Conservation (phyloP, 176 grass and related monocot species). For the Otatea glauca region DNA sequence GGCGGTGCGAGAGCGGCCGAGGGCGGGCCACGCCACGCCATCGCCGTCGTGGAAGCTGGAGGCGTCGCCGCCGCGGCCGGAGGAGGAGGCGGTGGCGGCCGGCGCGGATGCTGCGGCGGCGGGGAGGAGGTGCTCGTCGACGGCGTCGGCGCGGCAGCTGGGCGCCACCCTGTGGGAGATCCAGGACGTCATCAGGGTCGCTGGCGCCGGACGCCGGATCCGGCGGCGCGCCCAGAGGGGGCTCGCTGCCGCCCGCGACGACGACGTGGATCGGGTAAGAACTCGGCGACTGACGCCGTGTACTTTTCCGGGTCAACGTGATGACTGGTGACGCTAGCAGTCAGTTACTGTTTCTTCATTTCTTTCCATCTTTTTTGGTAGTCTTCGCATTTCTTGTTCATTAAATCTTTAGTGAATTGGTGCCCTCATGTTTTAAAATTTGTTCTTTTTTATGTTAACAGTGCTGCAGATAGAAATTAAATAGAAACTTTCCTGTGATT, state of each 20-base stretch:
- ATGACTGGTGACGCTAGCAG: slow-evolving; percentile 22
- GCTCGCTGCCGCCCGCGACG: slow-evolving; percentile 7
- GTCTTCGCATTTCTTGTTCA: neutral
- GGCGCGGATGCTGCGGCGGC: slow-evolving; percentile 3
- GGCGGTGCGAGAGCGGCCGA: slow-evolving; percentile 45
- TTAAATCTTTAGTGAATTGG: slow-evolving; percentile 21
- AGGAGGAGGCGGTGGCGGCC: neutral
- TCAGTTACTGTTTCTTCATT: neutral
- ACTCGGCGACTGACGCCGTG: neutral
- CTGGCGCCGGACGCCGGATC: slow-evolving; percentile 50
- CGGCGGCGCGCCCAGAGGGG: slow-evolving; percentile 49
- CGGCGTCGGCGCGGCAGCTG: slow-evolving; percentile 78
- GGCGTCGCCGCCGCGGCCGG: slow-evolving; percentile 33
- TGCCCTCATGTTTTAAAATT: neutral
- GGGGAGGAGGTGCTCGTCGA: slow-evolving; percentile 58
- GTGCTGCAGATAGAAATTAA: neutral
- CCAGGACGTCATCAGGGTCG: slow-evolving; percentile 53
- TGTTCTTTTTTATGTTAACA: neutral
- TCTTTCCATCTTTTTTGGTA: neutral
- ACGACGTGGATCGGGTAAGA: slow-evolving; percentile 65
- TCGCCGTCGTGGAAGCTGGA: slow-evolving; percentile 82
- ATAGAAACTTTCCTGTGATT: neutral
- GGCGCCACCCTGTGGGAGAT: slow-evolving; percentile 98
- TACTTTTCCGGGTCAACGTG: slow-evolving; percentile 23
- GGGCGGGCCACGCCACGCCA: slow-evolving; percentile 57